A percentile compares a stretch with the other conserved stretches of the same genome.
Evolutionary conservation across 2,329 filamentous ascomycete species (phyloP).

Genomic region (Thyridium curvatum): DNA sequence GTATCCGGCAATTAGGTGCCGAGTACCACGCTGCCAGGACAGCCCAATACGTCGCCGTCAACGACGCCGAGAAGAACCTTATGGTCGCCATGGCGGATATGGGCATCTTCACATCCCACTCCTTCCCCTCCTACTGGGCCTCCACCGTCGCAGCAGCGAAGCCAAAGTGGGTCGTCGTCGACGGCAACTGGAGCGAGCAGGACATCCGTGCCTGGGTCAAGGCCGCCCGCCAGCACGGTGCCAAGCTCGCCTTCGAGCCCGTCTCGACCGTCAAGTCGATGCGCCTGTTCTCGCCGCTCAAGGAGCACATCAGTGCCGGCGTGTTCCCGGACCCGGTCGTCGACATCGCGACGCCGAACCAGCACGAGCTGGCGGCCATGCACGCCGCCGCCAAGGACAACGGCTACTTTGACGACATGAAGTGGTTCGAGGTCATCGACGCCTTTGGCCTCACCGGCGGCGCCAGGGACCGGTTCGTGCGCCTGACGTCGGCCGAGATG

Average conservation of each 20-base stretch:
- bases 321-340: slow-evolving; percentile 59
- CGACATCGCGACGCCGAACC: slow-evolving; percentile 76
- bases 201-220: slow-evolving; percentile 63
- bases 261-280: slow-evolving; percentile 77
- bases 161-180: slow-evolving; percentile 76
- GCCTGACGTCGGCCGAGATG: slow-evolving; percentile 58
- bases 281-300: slow-evolving; percentile 52
- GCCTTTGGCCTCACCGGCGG: slow-evolving; percentile 61
- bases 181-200: slow-evolving; percentile 74
- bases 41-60: slow-evolving; percentile 87
- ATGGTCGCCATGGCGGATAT: slow-evolving; percentile 96
- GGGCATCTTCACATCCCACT: slow-evolving; percentile 64
- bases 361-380: slow-evolving; percentile 74
- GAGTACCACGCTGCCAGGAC: slow-evolving; percentile 55
- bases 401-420: slow-evolving; percentile 58
- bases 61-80: slow-evolving; percentile 75
- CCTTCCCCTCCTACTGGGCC: slow-evolving; percentile 52
- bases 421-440: slow-evolving; percentile 79
- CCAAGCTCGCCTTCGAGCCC: slow-evolving; percentile 75
- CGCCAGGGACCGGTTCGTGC: slow-evolving; percentile 64
- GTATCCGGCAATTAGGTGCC: slow-evolving; percentile 51
- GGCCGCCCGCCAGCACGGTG: slow-evolving; percentile 48
- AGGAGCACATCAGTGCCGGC: slow-evolving; percentile 20
- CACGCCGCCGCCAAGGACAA: slow-evolving; percentile 61
- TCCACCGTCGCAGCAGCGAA: slow-evolving; percentile 47